These are phyloP conservation scores for Monosporozyma yasuniensis DNA, from an alignment of 805 yeast genomes.

Conservation along the genomic window DNA sequence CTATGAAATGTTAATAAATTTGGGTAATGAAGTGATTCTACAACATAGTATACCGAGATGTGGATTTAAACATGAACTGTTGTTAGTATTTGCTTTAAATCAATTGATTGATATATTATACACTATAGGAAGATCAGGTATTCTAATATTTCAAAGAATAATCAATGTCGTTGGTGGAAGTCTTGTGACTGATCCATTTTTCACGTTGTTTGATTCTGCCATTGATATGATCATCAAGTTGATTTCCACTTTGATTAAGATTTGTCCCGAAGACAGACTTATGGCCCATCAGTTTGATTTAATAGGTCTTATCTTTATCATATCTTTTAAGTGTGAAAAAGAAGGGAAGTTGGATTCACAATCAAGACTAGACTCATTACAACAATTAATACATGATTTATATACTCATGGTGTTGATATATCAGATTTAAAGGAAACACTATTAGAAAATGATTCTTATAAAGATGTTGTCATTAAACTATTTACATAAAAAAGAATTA, in stretches of 20 bases:
- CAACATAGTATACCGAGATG: slow-evolving; percentile 22
- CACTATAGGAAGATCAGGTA: neutral
- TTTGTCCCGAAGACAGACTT: slow-evolving; percentile 16
- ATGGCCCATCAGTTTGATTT: slow-evolving; percentile 21
- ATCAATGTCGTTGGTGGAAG: slow-evolving; percentile 23
- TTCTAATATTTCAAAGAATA: slow-evolving; percentile 17
- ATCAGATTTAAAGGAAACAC: neutral
- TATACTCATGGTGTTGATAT: neutral
- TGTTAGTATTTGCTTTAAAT: slow-evolving; percentile 12
- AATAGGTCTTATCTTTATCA: slow-evolving; percentile 14
- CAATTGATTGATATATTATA: slow-evolving; percentile 3
- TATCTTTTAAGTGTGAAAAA: slow-evolving; percentile 17
- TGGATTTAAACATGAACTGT: slow-evolving; percentile 13
- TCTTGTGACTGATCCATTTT: slow-evolving; percentile 22
- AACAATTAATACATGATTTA: neutral
- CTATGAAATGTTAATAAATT: slow-evolving; percentile 2
- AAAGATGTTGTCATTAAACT: neutral
- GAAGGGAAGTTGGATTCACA: slow-evolving; percentile 17
- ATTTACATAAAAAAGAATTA: neutral
- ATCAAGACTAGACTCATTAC: neutral
- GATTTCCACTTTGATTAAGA: slow-evolving; percentile 6
- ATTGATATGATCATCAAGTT: slow-evolving; percentile 10
- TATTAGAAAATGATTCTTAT: neutral
- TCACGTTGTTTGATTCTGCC: slow-evolving; percentile 15
- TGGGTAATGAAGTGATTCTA: slow-evolving; percentile 20